These are phyloP conservation scores for Rhododendron molle DNA, from an alignment of 148 eudicot species.

Conservation along the genomic window DNA sequence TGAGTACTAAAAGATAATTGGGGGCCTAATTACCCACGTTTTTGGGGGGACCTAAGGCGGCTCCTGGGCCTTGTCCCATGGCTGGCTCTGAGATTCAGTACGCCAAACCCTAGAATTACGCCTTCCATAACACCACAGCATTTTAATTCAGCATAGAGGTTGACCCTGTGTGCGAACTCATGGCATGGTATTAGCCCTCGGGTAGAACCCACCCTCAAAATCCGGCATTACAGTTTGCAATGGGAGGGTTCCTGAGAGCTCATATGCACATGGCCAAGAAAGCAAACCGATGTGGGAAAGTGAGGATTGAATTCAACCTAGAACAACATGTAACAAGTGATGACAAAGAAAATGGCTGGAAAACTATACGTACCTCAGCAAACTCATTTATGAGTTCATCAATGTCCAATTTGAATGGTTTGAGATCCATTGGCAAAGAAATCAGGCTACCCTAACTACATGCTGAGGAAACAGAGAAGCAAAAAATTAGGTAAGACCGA, in stretches of 20 bases:
- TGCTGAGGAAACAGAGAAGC: not conserved
- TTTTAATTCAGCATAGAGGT: not conserved
- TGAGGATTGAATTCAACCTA: not conserved
- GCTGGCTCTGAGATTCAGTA: no score
- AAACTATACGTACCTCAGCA: conserved; percentile 5
- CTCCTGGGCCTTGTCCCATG: no score
- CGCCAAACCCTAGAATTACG: not conserved
- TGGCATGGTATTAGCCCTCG: not conserved
- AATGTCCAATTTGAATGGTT: conserved; percentile 61
- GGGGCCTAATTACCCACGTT: no score
- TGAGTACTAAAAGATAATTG: no score
- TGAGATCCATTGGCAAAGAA: conserved; percentile 38
- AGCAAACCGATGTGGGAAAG: not conserved
- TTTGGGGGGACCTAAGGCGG: no score
- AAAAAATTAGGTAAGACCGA: not conserved
- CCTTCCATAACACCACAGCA: not conserved
- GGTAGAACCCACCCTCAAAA: not conserved
- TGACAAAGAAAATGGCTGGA: not conserved
- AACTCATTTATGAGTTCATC: conserved; percentile 75
- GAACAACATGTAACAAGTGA: not conserved
- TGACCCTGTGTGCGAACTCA: not conserved
- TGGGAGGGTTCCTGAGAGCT: not conserved
- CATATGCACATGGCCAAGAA: not conserved
- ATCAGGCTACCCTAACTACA: not conserved
- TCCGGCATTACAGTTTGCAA: not conserved